phyloP scores from a whole-genome alignment of 108 stramenopile species.

The Seminavis robusta region DNA sequence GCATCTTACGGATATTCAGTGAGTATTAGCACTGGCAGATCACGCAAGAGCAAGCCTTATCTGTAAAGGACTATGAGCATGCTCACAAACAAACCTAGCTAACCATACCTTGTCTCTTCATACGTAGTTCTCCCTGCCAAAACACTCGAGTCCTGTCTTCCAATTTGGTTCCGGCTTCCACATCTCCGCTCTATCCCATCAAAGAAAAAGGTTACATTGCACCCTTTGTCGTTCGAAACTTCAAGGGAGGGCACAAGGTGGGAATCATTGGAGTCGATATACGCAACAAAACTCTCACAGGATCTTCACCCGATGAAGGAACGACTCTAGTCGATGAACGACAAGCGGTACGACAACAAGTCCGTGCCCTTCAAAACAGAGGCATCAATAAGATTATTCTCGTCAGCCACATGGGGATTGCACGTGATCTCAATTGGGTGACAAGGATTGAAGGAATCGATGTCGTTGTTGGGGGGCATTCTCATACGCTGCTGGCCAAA shows the following conservation, averaged over 20 bases:
- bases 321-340: conserved; percentile 28
- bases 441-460: conserved; percentile 32
- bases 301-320: conserved; percentile 21
- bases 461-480: conserved; percentile 35
- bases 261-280: conserved; percentile 24
- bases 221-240: conserved; percentile 8
- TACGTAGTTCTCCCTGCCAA: conserved; percentile 17
- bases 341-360: conserved; percentile 5
- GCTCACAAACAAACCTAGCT: no score
- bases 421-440: conserved; percentile 13
- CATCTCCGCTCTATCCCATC: conserved; percentile 9
- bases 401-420: conserved; percentile 25
- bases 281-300: conserved; percentile 5
- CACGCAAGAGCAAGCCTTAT: no score
- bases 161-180: conserved; percentile 11
- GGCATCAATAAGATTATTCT: conserved; percentile 37
- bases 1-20: background rate
- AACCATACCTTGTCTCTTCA: no score
- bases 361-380: conserved; percentile 11
- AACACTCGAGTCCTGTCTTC: conserved; percentile 14
- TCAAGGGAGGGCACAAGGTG: conserved; percentile 28
- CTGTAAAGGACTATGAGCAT: no score
- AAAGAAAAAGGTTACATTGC: background rate
- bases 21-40: no score
- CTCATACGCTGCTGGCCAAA: conserved; percentile 22